A percentile compares a stretch with the other conserved stretches of the same genome.
phyloP scores from a whole-genome alignment of 2,329 filamentous ascomycete species.

The Epichloe sibirici region DNA sequence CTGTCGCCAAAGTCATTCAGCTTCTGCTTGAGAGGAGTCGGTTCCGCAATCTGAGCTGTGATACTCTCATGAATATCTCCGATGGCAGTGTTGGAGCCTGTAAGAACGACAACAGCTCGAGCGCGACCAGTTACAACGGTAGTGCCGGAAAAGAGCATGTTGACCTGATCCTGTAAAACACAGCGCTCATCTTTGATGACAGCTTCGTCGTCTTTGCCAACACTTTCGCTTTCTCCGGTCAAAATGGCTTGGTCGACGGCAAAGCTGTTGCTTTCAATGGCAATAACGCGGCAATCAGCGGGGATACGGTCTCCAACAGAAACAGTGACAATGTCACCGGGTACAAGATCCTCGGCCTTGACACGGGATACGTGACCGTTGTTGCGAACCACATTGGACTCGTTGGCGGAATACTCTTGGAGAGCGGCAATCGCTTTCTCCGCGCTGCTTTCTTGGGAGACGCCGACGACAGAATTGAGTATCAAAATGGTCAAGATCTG shows the following conservation, averaged over 20 bases:
- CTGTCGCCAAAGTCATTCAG: constrained; percentile 95
- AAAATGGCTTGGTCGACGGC: constrained; percentile 92
- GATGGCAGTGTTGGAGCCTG: constrained; percentile 83
- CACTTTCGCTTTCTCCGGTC: constrained; percentile 95
- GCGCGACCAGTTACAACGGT: constrained; percentile 93
- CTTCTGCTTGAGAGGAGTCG: constrained; percentile 96
- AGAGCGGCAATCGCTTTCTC: constrained; percentile 97
- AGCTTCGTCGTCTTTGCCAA: constrained; percentile 63
- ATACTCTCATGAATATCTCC: constrained; percentile 99
- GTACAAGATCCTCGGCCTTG: constrained; percentile 94
- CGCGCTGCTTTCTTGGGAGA: constrained; percentile 96
- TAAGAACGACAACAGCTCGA: constrained; percentile 79
- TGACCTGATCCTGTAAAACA: constrained; percentile 93
- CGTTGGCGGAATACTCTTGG: constrained; percentile 97
- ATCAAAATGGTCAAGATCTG: constrained; percentile 94
- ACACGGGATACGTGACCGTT: constrained; percentile 63
- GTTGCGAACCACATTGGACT: constrained; percentile 84
- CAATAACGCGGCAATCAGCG: constrained; percentile 80
- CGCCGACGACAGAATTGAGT: constrained; percentile 91
- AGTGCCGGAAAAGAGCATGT: constrained; percentile 97
- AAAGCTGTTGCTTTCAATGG: constrained; percentile 95
- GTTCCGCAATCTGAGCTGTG: constrained; percentile 92
- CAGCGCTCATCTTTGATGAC: constrained; percentile 66
- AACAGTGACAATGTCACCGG: constrained; percentile 81
- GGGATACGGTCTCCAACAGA: constrained; percentile 87